Base-by-base conservation (phyloP, 2,329 filamentous ascomycete species). In the Claviceps maximensis region DNA sequence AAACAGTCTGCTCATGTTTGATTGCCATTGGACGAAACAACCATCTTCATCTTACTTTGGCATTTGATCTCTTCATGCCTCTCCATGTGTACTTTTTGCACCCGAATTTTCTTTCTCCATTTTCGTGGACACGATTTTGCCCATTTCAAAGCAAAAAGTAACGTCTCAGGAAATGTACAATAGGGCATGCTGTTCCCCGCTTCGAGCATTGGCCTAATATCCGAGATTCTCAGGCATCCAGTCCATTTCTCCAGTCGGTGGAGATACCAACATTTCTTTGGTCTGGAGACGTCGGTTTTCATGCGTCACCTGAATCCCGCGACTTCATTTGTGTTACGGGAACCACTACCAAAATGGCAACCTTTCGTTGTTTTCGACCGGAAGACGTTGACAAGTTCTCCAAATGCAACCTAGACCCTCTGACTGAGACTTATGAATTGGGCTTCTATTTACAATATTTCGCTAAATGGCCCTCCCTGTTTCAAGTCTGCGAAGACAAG, bases 371-470 rank as follows among this genome's bases (percentile, higher is more conserved):
- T 60, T 95, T 97, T 74, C 80, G 80, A 56, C 85, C 89, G 2
- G 78, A 80, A 60, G 93, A 98, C 68, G 77, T 97, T 57, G 83
- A 95, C 70, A 85, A 84, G 60, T 85, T 97, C 69, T 95, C 94
- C 60, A 84, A 89, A 59, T 95, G 90, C 71, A 98, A 98, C 66
- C 83, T 98, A 57, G 93, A 98, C 66, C 88, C 88, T 42, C 77
- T 96, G 57, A 97, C 93, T n/a, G 93, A 98, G 73, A 97, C 94
- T 53, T 98, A 97, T 73, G 89, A 95, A 67, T 79, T 95, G 58
- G 81, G 83, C 57, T 98, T 97, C 74, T 98, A 98, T 73, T 80
- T 96, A 55, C 87, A 94, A 63, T 98, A 98, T 71, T 83, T 95
- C 58, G 89, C 89, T 51, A 89, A 87, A 75, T 98, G 93, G 93